Base-by-base conservation (phyloP, 2,329 filamentous ascomycete species). In the Neonectria faginata region DNA sequence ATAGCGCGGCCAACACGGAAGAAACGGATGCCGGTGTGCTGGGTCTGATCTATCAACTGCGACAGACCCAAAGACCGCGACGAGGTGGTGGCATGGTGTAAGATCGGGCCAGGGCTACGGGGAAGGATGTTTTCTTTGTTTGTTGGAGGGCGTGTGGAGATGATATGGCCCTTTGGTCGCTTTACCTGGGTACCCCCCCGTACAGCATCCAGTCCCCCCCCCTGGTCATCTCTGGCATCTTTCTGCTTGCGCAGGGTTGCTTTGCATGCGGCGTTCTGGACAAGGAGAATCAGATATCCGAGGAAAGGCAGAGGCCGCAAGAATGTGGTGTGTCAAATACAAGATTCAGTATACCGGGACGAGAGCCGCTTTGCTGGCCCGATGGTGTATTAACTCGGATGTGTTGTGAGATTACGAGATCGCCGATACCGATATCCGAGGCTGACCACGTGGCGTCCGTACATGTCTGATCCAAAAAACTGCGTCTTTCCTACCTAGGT, bases 21-120 rank as follows among this genome's bases (percentile, higher is more conserved):
- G 84, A 84, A 44, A 78, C 82, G 3, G 85, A 86, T 14, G 81
- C 83, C 2, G 86, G 87, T 1, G 86, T 89, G 2, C 78, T 89
- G 48, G 84, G 84, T 5, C 79, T 89, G 70, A 84, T 89, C 63
- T 85, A 86, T 67, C 86, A 89, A 72, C 82, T 89, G 62, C 85
- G 86, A 70, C 84, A 88, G 74, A 83, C 84, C 22, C 85, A 88
- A 67, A 79, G 85, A 70, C 82, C 84, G 48, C 81, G 85, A 39
- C 77, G 83, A 59, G 77, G 76, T 14, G 79, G 78, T n/a, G 80
- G 82, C 27, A 77, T 82, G 56, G 69, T 78, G 41, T 74, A 53
- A 58, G 42, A 20, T 41, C 5, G 22, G 39, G 11, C n/a, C 33
- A 33, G 48, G 18, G n/a, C 3, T 33, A 47, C 10, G 10, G 29